Conservation (phyloP, 1,139 yeast genomes). For the Saccharomyces hybrid region DNA sequence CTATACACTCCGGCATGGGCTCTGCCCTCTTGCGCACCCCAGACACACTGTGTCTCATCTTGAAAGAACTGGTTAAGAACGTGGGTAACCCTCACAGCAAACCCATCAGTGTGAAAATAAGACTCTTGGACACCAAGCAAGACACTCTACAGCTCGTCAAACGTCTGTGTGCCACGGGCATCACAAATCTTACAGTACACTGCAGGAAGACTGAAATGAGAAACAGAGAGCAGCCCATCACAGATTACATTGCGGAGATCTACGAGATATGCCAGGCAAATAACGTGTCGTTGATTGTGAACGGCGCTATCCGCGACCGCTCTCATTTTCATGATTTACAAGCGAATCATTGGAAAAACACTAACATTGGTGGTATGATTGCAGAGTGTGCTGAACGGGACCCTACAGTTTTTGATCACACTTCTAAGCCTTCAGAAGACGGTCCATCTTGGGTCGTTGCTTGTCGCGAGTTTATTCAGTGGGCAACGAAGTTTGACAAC, state of each 20-base stretch:
- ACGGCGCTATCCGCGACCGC: constrained; percentile 62
- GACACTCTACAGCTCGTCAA: constrained; percentile 57
- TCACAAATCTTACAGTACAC: constrained; percentile 76
- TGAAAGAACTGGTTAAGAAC: constrained; percentile 57
- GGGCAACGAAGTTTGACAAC: constrained; percentile 52
- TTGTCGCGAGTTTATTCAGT: constrained; percentile 47
- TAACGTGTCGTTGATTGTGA: constrained; percentile 65
- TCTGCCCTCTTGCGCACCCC: constrained; percentile 84
- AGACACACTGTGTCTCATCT: constrained; percentile 60
- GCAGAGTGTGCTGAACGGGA: constrained; percentile 87
- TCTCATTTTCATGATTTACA: constrained; percentile 50
- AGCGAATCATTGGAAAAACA: constrained; percentile 37
- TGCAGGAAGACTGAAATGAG: constrained; percentile 88
- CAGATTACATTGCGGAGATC: constrained; percentile 55
- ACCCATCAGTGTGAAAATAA: constrained; percentile 83
- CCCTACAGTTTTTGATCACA: constrained; percentile 59
- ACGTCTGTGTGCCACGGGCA: constrained; percentile 70
- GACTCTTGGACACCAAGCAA: constrained; percentile 56
- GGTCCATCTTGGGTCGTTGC: constrained; percentile 51
- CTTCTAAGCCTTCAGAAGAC: constrained; percentile 16
- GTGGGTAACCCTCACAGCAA: constrained; percentile 72
- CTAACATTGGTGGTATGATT: constrained; percentile 75
- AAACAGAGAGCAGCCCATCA: constrained; percentile 71
- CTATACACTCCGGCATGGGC: constrained; percentile 93
- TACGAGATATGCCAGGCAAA: constrained; percentile 54